These are phyloP conservation scores for Malassezia japonica DNA, from an alignment of 1,284 basidiomycete species.

Conservation along the genomic window DNA sequence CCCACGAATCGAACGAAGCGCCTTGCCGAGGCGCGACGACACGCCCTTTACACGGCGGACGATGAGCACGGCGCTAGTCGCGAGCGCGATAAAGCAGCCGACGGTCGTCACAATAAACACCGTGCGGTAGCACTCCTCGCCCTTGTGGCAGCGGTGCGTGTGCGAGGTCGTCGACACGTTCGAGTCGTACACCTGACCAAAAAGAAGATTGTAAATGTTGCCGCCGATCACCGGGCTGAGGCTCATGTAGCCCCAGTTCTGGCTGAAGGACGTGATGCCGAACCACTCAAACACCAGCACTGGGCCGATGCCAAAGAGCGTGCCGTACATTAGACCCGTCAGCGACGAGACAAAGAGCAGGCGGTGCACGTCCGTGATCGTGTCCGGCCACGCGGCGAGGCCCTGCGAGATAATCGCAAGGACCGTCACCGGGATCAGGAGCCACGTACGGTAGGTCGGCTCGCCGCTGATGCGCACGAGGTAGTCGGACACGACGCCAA, in stretches of 20 bases:
- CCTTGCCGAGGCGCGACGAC: neutral
- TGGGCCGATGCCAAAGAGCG: conserved; percentile 66
- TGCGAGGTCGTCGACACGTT: conserved; percentile 12
- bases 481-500: conserved; percentile 66
- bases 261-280: conserved; percentile 67
- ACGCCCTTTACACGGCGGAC: conserved; percentile 1
- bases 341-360: conserved; percentile 68
- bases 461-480: conserved; percentile 24
- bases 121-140: conserved; percentile 42
- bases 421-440: conserved; percentile 34
- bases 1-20: neutral
- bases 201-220: conserved; percentile 73
- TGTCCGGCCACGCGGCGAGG: conserved; percentile 34
- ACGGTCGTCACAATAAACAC: conserved; percentile 35
- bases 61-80: conserved; percentile 29
- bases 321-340: conserved; percentile 67
- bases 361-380: conserved; percentile 56
- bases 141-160: conserved; percentile 31
- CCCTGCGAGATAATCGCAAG: conserved; percentile 34
- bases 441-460: conserved; percentile 27
- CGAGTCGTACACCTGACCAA: conserved; percentile 53
- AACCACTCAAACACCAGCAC: conserved; percentile 77
- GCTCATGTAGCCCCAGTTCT: conserved; percentile 75
- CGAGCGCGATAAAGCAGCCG: conserved; percentile 26
- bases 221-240: conserved; percentile 69